These are phyloP conservation scores for Drechmeria coniospora DNA, from an alignment of 2,329 filamentous ascomycete species.

Conservation along the genomic window DNA sequence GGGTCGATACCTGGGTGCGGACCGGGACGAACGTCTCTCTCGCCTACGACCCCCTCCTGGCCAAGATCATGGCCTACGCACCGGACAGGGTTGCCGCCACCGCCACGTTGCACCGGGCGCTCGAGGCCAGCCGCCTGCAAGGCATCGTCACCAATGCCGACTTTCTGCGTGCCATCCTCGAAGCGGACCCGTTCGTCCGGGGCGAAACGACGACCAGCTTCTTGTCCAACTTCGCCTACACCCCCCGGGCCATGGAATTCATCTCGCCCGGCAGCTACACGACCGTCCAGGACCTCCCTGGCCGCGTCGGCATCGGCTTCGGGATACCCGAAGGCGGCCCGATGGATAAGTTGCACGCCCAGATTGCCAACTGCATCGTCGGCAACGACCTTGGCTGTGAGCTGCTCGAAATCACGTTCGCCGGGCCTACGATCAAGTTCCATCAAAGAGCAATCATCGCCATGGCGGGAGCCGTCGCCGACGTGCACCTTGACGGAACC, in stretches of 20 bases:
- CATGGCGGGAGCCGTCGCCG: conserved; percentile 39
- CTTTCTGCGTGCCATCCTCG: conserved; percentile 35
- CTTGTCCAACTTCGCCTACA: conserved; percentile 31
- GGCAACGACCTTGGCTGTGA: conserved; percentile 37
- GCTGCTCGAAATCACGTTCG: conserved; percentile 43
- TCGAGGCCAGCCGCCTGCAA: conserved; percentile 27
- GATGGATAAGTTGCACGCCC: conserved; percentile 44
- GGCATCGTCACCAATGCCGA: conserved; percentile 39
- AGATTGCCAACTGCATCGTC: conserved; percentile 42
- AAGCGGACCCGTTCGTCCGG: conserved; percentile 24
- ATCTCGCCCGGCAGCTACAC: conserved; percentile 41
- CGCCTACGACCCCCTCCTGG: conserved; percentile 41
- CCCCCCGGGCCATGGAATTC: conserved; percentile 37
- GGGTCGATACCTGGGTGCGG: conserved; percentile 48
- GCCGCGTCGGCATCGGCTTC: conserved; percentile 36
- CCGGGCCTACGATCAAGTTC: conserved; percentile 43
- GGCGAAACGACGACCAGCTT: conserved; percentile 43
- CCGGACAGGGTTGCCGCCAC: conserved; percentile 20
- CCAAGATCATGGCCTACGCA: conserved; percentile 42
- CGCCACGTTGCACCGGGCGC: conserved; percentile 23
- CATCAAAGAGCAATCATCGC: conserved; percentile 36
- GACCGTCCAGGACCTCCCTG: conserved; percentile 42
- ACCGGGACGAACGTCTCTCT: conserved; percentile 40
- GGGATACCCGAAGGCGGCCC: conserved; percentile 45
- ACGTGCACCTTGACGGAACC: conserved; percentile 32